Conservation (phyloP, 139 green algal genomes). For the Parachlorella kessleri region DNA sequence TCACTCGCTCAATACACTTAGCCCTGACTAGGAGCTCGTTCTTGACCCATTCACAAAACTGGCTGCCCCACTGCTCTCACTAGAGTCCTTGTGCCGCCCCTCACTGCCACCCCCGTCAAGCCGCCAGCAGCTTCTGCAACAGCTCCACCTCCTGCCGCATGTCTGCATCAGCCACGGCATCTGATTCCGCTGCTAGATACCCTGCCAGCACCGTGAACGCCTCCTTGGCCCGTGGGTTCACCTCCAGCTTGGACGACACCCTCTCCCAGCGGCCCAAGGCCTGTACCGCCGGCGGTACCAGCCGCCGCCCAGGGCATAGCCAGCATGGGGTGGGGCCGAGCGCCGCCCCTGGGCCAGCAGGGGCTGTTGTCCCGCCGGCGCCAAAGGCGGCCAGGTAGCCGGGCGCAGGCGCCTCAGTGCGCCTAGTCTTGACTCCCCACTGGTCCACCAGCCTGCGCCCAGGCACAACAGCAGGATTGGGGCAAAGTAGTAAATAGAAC, state of each 20-base stretch:
- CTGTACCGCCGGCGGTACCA: background rate
- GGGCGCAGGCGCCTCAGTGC: no score
- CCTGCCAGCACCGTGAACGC: constrained; percentile 2
- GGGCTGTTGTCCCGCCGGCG: background rate
- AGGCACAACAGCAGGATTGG: no score
- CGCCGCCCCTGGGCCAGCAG: background rate
- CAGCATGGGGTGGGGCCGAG: background rate
- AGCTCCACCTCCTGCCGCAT: constrained; percentile 21
- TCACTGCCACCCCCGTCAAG: no score
- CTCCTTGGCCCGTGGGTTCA: background rate
- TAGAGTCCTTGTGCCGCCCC: no score
- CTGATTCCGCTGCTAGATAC: constrained; percentile 5
- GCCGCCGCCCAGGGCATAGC: background rate
- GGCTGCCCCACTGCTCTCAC: no score
- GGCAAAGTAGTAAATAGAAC: no score
- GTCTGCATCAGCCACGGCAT: background rate
- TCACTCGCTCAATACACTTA: no score
- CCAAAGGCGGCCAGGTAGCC: background rate
- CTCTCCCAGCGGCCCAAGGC: constrained; percentile 9
- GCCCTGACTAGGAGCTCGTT: no score
- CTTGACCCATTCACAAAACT: no score
- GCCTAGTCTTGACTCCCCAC: background rate
- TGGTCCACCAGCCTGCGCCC: constrained; percentile 18
- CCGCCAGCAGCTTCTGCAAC: constrained; percentile 12
- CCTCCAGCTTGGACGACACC: background rate